Evolutionary conservation across 495 filamentous ascomycete species (phyloP), one percentile per base, ranked within the genome.

Genomic region (Penicillium mononematosum): DNA sequence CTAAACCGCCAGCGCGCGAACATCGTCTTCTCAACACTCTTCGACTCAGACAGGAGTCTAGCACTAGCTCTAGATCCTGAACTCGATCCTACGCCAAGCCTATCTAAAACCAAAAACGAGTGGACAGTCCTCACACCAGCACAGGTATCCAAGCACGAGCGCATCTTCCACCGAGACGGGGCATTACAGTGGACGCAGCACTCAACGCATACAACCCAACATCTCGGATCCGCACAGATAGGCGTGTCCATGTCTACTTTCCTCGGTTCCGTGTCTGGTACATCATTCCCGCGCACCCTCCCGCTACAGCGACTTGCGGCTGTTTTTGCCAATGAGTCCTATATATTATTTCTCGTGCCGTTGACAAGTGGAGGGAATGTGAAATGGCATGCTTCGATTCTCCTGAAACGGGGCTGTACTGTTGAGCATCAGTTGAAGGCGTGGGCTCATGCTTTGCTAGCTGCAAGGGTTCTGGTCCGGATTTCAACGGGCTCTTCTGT

Each of bases 1-100:
- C 78, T 97, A 16, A 97, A 96, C 75, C 78, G 90, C 32, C 93
- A 97, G 70, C 83, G 93, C 22, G 86, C 92, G 1, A 92, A 88
- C 61, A 83, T 98, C 42, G 79, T 92, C 27, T 84, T 92, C 59
- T 85, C 86, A 19, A 72, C 81, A 16, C 78, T 87, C 39, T 61
- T 86, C 8, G 73, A 77, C 14, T 69, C 68, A 5, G 81, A 77
- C 24, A 14, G n/a, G 2, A 10, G 4, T 25, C 20, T 50, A 16
- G 20, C 36, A n/a, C 16, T 39, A 17, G 36, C 60, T 4, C 44
- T 71, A 5, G 19, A 39, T 11, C 16, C 25, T 43, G 11, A 41
- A 2, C 2, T 12, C 29, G 20, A 44, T 38, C 12, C n/a, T 24
- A 22, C 45, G 8, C 24, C 45, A 29, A 11, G 11, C 4, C 22